Percentiles rank a stretch among this genome's conserved stretches.
These are phyloP conservation scores for Polychaeton citri DNA, from an alignment of 2,329 filamentous ascomycete species.

Conservation along the genomic window DNA sequence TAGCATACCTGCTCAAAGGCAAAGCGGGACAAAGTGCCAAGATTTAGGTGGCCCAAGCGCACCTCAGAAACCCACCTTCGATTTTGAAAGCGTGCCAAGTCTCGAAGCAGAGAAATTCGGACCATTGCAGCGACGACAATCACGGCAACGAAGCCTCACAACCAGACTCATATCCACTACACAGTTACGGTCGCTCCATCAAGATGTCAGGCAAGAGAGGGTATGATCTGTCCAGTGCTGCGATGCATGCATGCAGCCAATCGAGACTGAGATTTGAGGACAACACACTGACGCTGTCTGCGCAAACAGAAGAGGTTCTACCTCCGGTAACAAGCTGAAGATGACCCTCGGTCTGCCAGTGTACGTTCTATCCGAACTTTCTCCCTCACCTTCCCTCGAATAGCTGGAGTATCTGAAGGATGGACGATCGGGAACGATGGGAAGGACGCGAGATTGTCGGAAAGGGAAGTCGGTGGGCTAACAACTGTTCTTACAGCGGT, in stretches of 20 bases:
- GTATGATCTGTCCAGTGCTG: slow-evolving; percentile 13
- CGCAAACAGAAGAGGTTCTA: slow-evolving; percentile 58
- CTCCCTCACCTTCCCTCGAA: no score
- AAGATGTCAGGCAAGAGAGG: slow-evolving; percentile 29
- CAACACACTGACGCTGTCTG: background rate
- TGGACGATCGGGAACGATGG: no score
- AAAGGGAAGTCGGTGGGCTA: slow-evolving; percentile 1
- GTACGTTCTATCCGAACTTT: slow-evolving; percentile 47
- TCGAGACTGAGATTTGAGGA: background rate
- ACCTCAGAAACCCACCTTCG: background rate
- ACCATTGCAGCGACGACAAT: background rate
- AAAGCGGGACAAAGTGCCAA: no score
- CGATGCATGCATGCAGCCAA: background rate
- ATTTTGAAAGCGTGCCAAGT: background rate
- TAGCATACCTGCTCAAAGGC: no score
- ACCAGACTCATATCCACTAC: slow-evolving; percentile 7
- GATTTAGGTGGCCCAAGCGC: background rate
- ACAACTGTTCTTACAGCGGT: no score
- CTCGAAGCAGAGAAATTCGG: background rate
- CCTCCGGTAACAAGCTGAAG: slow-evolving; percentile 99
- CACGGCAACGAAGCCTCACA: slow-evolving; percentile 10
- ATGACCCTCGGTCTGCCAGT: slow-evolving; percentile 99
- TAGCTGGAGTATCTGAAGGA: no score
- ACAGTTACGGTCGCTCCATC: slow-evolving; percentile 11
- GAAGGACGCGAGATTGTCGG: background rate